A percentile compares a stretch with the other conserved stretches of the same genome.
These are phyloP conservation scores for Lodderomyces beijingensis DNA, from an alignment of 1,139 yeast species.

Conservation along the genomic window DNA sequence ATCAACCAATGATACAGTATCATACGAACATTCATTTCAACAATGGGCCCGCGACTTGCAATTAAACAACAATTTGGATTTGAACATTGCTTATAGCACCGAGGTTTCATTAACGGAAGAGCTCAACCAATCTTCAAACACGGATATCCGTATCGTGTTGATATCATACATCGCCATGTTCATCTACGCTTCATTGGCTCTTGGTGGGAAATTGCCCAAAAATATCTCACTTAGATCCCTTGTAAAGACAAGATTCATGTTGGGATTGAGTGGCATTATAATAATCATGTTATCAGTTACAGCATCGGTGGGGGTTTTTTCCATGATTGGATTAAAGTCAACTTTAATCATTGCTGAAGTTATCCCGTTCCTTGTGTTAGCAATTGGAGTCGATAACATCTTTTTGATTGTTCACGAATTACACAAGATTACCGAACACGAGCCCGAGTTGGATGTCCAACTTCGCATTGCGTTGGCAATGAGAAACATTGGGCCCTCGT, in stretches of 20 bases:
- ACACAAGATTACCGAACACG: slow-evolving; percentile 44
- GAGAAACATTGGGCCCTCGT: slow-evolving; percentile 81
- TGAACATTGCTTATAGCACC: slow-evolving; percentile 70
- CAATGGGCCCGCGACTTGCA: slow-evolving; percentile 48
- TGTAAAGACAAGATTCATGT: slow-evolving; percentile 60
- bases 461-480: slow-evolving; percentile 61
- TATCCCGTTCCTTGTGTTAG: slow-evolving; percentile 89
- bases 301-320: slow-evolving; percentile 79
- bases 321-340: slow-evolving; percentile 70
- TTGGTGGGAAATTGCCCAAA: slow-evolving; percentile 58
- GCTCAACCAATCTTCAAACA: slow-evolving; percentile 72
- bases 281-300: slow-evolving; percentile 77
- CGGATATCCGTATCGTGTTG: slow-evolving; percentile 67
- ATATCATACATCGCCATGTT: slow-evolving; percentile 88
- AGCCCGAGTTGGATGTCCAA: slow-evolving; percentile 25
- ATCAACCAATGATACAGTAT: slow-evolving; percentile 40
- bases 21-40: slow-evolving; percentile 68
- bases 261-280: slow-evolving; percentile 78
- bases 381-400: slow-evolving; percentile 93
- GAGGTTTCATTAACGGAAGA: slow-evolving; percentile 83
- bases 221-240: slow-evolving; percentile 25
- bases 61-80: slow-evolving; percentile 32
- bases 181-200: slow-evolving; percentile 77
- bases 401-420: slow-evolving; percentile 81
- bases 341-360: slow-evolving; percentile 95